A percentile compares a stretch with the other conserved stretches of the same genome.
Conservation (phyloP, 306 rosid genomes). For the Acacia melanoxylon region DNA sequence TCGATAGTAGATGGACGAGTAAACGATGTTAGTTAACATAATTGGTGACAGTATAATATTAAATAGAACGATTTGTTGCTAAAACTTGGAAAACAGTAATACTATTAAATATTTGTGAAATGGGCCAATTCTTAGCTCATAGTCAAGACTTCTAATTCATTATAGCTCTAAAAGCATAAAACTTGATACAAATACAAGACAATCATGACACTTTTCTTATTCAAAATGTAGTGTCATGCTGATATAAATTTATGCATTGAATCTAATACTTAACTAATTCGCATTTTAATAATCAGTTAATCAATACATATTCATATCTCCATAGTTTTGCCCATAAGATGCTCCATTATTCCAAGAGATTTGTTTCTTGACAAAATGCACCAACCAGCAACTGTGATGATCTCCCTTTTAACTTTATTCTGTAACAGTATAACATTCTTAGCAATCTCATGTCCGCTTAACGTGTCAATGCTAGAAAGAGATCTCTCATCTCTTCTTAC, state of each 20-base stretch:
- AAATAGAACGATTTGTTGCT: background rate
- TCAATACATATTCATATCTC: background rate
- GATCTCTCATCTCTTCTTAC: background rate
- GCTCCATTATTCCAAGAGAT: conserved; percentile 8
- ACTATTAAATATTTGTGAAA: background rate
- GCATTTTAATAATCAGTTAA: background rate
- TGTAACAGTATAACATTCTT: background rate
- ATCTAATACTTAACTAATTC: background rate
- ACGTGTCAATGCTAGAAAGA: background rate
- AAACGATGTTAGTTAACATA: background rate
- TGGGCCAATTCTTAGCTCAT: background rate
- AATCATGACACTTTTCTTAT: background rate
- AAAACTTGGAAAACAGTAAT: background rate
- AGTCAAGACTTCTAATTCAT: background rate
- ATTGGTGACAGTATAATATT: background rate
- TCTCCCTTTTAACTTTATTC: background rate
- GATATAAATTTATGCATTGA: background rate
- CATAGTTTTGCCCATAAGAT: background rate
- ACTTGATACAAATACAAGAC: background rate
- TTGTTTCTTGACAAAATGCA: background rate
- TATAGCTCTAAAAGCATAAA: background rate
- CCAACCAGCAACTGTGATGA: background rate
- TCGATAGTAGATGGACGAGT: background rate
- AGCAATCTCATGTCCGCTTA: background rate
- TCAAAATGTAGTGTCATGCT: background rate